These are phyloP conservation scores for Barbatosphaeria neglecta DNA, from an alignment of 495 filamentous ascomycete species.

Conservation along the genomic window DNA sequence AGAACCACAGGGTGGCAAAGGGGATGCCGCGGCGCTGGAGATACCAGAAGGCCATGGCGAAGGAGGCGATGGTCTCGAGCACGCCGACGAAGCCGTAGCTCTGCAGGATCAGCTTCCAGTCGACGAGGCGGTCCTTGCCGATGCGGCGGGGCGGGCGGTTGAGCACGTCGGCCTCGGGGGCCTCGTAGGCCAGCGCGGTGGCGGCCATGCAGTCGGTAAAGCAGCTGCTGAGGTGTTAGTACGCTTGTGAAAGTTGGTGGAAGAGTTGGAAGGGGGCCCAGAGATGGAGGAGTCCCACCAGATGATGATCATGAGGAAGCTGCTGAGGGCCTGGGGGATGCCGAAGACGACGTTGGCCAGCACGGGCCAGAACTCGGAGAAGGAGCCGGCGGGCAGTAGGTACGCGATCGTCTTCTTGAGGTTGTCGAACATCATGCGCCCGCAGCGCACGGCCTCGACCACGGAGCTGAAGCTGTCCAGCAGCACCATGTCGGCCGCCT, in stretches of 20 bases:
- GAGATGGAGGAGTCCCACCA: constrained; percentile 14
- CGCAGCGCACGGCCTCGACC: constrained; percentile 57
- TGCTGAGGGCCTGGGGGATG: constrained; percentile 52
- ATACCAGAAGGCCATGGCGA: constrained; percentile 59
- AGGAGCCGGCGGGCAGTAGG: constrained; percentile 55
- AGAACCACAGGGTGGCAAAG: constrained; percentile 47
- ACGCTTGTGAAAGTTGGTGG: too few species aligned
- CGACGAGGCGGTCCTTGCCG: constrained; percentile 51
- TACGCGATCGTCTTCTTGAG: constrained; percentile 64
- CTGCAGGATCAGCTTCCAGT: constrained; percentile 51
- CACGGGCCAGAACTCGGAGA: constrained; percentile 63
- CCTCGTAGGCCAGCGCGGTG: constrained; percentile 57
- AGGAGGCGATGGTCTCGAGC: constrained; percentile 45
- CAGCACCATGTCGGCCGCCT: constrained; percentile 60
- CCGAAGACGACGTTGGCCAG: constrained; percentile 57
- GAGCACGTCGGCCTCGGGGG: constrained; percentile 58
- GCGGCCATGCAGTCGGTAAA: constrained; percentile 59
- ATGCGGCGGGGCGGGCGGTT: constrained; percentile 46
- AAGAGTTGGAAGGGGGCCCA: constrained; percentile 12
- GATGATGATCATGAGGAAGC: constrained; percentile 61
- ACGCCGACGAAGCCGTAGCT: constrained; percentile 54
- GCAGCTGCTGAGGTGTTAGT: constrained; percentile 28
- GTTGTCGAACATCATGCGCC: constrained; percentile 58
- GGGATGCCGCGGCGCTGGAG: constrained; percentile 45
- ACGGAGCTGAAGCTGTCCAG: constrained; percentile 55